Base-by-base conservation (phyloP, 495 filamentous ascomycete genomes). In the Usnea hakonensis region DNA sequence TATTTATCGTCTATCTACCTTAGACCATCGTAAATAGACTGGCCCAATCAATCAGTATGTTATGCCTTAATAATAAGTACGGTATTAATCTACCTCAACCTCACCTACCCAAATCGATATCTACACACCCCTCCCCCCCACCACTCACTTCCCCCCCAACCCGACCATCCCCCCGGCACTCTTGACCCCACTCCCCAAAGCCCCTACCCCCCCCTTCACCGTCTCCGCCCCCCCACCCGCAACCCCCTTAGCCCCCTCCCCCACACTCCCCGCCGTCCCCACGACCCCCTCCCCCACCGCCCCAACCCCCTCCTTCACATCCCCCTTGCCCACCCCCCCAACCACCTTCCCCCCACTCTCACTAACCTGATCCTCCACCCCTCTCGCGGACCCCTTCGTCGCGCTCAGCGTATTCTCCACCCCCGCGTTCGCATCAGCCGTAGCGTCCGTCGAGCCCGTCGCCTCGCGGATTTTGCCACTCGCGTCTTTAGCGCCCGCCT, bases 371-470 rank as follows among this genome's bases (percentile, higher is more conserved):
- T 57, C 55, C 7, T 58, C 56, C 1, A 59, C 46, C 32, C 36
- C 55, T 36, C 61, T 41, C 10, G 56, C 55, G 16, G 55, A 38
- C 16, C 64, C 64, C 50, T 66, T 66, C 23, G 64, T 61, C 0
- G 64, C 55, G 52, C 60, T 52, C 23, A 60, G 56, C 4, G 64
- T 66, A 13, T 63, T 17, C 21, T 48, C 32, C 7, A 66, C 37
- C 14, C 64, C 64, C 5, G 56, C 26, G 9, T 30, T 59, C 38
- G 64, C 64, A 14, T 41, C 64, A 11, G 43, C 41, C 1, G 64
- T 66, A 7, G 64, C 61, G 19, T 66, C 64, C 48, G 63, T 60
- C 8, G 61, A 63, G 7, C 64, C 64, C 1, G 64, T 66, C 9
- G 60, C 35, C 16, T 60, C 35, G 13, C 63, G 60, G 11, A 55